Evolutionary conservation across 495 filamentous ascomycete species (phyloP).

Genomic region (Aspergillus nanangensis): DNA sequence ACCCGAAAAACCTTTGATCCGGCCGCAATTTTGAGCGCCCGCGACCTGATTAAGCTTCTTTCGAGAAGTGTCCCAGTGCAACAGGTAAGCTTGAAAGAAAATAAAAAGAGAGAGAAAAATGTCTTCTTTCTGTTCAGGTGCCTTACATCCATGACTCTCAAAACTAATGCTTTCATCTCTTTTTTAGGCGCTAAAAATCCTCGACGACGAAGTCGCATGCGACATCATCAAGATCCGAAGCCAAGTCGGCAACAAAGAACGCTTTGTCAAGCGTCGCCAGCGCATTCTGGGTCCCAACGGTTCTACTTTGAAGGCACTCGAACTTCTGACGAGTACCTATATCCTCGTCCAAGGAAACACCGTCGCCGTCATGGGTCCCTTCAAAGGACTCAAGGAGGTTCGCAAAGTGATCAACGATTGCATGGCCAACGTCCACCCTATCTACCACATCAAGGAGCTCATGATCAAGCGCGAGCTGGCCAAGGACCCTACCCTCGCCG

Average conservation of each 20-base stretch:
- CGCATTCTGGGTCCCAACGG: conserved; percentile 83
- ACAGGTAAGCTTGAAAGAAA: conserved; percentile 36
- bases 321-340: conserved; percentile 91
- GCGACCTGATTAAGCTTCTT: conserved; percentile 90
- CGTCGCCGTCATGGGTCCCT: conserved; percentile 84
- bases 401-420: conserved; percentile 88
- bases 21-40: conserved; percentile 87
- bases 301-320: conserved; percentile 85
- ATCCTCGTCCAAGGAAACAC: conserved; percentile 98
- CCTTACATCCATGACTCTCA: too few species aligned
- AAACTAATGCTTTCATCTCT: conserved; percentile 1
- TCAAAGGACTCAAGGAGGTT: conserved; percentile 90
- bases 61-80: conserved; percentile 89
- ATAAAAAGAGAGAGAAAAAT: background rate
- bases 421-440: conserved; percentile 93
- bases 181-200: conserved; percentile 73
- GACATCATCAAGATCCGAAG: conserved; percentile 94
- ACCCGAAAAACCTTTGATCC: conserved; percentile 95
- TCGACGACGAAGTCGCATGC: conserved; percentile 83
- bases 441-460: conserved; percentile 95
- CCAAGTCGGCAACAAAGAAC: conserved; percentile 89
- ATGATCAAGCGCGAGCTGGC: conserved; percentile 99
- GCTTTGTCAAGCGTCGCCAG: conserved; percentile 94
- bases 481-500: conserved; percentile 82
- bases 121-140: too few species aligned